Base-by-base conservation (phyloP, 2,329 filamentous ascomycete species). In the Taxawa tesnikishii region DNA sequence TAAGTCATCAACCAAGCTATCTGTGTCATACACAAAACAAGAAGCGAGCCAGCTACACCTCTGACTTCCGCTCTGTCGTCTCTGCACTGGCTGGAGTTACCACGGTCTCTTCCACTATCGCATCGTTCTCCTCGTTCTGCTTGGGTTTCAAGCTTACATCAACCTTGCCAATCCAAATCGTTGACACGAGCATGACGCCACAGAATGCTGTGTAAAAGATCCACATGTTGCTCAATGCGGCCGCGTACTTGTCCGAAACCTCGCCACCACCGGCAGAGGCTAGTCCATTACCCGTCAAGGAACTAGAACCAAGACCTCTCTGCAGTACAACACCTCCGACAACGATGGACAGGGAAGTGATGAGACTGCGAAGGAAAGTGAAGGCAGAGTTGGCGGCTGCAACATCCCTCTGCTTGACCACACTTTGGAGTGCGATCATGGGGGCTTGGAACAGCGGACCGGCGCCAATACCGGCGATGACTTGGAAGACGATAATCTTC, bases 371-470 rank as follows among this genome's bases (percentile, higher is more conserved):
- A 9, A 60, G 42, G 38, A 73, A 69, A 0, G 57, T 58, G 4
- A 71, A 51, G 0, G 68, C 68, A 0, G 67, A 62, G 0, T 66
- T 72, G 0, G 68, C 68, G 0, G 62, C 60, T 0, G 67, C 67
- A 2, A 55, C 55, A 16, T 73, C 63, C 2, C 54, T 51, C 34
- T 65, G 63, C 3, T 58, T 49, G n/a, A 71, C 65, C 10, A 58
- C 58, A 13, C 59, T 62, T 38, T 75, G 71, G 1, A 75, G 50
- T 1, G 70, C 68, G 19, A 75, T 63, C 14, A 73, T 55, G 0
- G 70, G 70, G 0, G 69, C 55, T 37, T 68, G 53, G 47, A 74
- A 73, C 0, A 72, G 53, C 8, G 70, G 47, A 0, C 67, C 68
- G 0, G 59, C 57, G 2, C 70, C 70, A 1, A 67, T 40, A 2